Percentiles rank a stretch among this genome's conserved stretches.
These are phyloP conservation scores for Rosa multiflora DNA, from an alignment of 306 rosid genomes.

Conservation along the genomic window DNA sequence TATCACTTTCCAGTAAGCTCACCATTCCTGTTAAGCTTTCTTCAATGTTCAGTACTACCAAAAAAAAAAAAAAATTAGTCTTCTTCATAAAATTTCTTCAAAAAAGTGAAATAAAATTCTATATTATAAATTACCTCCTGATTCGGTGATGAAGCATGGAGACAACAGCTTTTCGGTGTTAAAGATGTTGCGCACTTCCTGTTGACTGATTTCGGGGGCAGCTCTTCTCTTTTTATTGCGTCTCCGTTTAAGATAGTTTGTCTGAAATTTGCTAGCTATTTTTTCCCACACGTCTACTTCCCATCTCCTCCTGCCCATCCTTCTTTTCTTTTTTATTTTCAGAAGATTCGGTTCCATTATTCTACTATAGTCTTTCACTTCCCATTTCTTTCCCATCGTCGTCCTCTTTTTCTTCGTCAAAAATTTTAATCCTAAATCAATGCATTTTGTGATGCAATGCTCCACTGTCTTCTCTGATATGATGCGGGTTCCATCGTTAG, in stretches of 20 bases:
- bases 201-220: no score
- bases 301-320: not conserved
- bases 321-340: constrained; percentile 13
- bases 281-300: not conserved
- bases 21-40: not conserved
- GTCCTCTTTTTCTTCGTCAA: not conserved
- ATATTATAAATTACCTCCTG: not conserved
- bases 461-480: not conserved
- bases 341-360: constrained; percentile 18
- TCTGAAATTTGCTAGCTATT: not conserved
- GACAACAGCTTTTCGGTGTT: not conserved
- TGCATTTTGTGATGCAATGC: not conserved
- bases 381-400: no score
- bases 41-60: not conserved
- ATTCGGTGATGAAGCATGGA: not conserved
- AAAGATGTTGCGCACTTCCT: not conserved
- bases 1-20: not conserved
- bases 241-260: not conserved
- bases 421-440: not conserved
- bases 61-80: not conserved
- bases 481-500: not conserved
- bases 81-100: not conserved
- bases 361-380: not conserved
- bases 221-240: not conserved
- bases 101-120: not conserved